Percentiles rank a stretch among this genome's conserved stretches.
Evolutionary conservation across 164 flowering plant genomes (phyloP).

Genomic region (Aristolochia fimbriata): DNA sequence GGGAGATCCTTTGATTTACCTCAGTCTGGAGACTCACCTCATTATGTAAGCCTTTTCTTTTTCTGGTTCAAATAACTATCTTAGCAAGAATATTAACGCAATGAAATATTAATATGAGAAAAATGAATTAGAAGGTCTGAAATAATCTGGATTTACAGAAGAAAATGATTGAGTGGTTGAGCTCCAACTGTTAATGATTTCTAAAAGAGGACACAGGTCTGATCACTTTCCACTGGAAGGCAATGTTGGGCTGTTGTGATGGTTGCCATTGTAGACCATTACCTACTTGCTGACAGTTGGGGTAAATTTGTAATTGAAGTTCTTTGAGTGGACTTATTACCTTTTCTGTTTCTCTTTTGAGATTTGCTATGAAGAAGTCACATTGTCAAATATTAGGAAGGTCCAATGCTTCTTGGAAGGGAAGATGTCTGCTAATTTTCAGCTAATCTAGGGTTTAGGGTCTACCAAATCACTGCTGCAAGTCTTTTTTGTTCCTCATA

Average conservation of each 20-base stretch:
- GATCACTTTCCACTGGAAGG: background rate
- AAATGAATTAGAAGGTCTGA: background rate
- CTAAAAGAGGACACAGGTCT: background rate
- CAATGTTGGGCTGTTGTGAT: background rate
- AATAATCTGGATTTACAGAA: background rate
- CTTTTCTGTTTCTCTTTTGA: no score
- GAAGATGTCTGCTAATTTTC: no score
- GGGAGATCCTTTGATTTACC: constrained; percentile 47
- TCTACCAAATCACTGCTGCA: no score
- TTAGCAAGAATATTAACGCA: background rate
- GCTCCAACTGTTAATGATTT: background rate
- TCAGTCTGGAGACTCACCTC: constrained; percentile 49
- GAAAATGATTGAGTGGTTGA: no score
- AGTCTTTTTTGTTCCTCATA: no score
- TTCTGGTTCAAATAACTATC: background rate
- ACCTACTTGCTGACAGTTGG: background rate
- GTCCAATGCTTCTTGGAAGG: no score
- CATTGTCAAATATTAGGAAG: no score
- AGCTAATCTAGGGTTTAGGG: no score
- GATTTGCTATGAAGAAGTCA: no score
- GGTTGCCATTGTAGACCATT: background rate
- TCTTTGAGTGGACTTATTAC: no score
- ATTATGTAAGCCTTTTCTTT: constrained; percentile 45
- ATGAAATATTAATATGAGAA: background rate
- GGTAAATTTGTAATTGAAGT: background rate